These are phyloP conservation scores for Groenewaldozyma salmanticensis DNA, from an alignment of 805 yeast genomes.

Conservation along the genomic window DNA sequence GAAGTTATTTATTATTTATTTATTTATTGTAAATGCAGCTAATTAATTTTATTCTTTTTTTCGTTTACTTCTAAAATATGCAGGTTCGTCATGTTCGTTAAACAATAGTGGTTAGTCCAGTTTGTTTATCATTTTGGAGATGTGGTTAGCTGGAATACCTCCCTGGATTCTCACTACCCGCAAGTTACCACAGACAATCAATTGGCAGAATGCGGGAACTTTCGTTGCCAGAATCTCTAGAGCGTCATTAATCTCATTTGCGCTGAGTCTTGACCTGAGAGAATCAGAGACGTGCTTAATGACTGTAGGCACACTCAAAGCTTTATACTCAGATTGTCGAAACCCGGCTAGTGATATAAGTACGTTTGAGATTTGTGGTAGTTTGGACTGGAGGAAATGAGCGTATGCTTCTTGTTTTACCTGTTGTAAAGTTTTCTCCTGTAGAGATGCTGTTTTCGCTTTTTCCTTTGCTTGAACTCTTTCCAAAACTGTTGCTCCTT, in stretches of 20 bases:
- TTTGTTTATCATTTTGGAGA: no score
- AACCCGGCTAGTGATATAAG: constrained; percentile 13
- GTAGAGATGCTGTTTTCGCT: constrained; percentile 1
- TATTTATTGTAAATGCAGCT: no score
- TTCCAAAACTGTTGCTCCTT: constrained; percentile 18
- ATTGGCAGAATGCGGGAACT: constrained; percentile 20
- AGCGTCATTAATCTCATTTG: constrained; percentile 16
- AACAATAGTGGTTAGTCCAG: no score
- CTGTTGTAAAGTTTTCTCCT: background rate
- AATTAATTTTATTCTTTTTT: no score
- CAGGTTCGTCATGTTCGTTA: no score
- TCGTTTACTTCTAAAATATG: no score
- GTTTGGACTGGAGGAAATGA: constrained; percentile 18
- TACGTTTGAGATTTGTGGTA: constrained; percentile 17
- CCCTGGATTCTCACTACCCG: constrained; percentile 15
- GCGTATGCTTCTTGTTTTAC: constrained; percentile 8
- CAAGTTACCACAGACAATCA: constrained; percentile 18
- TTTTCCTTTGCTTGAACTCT: constrained; percentile 26
- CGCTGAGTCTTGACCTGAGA: constrained; percentile 16
- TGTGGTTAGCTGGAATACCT: no score
- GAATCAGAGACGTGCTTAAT: constrained; percentile 16
- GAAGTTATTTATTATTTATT: no score
- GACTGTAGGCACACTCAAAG: constrained; percentile 15
- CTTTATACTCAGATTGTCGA: background rate
- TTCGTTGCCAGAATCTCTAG: constrained; percentile 14